Base-by-base conservation (phyloP, 768 basidiomycete genomes). In the Hygrophorus pudorinus region DNA sequence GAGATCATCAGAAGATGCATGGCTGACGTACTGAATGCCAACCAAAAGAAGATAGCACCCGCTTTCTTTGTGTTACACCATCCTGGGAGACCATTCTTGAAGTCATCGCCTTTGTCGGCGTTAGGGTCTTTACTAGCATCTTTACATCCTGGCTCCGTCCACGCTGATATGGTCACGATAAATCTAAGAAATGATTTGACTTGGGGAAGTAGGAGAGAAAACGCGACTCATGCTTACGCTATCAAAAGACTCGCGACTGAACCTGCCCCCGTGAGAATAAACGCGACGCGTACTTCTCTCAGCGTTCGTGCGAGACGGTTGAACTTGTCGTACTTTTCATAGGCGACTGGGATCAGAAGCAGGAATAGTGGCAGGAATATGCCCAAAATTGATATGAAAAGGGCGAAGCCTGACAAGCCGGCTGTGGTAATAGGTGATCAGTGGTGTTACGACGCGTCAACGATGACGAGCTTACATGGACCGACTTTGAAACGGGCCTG, bases 61-160 rank as follows among this genome's bases (percentile, higher is more conserved):
- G 92, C 92, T 54, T 89, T 91, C 66, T 96, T 97, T 5, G 92
- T 93, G 50, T 70, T 78, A 62, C 92, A 97, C 86, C 88, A 96
- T 0, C 85, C 78, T 3, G 72, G 63, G 2, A 97, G 67, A 14
- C 68, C 87, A 3, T 70, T 68, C 50, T 73, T 72, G 59, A 84
- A 97, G 46, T 70, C 75, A 24, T 72, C 66, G 14, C 85, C 81
- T 10, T 77, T 70, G 27, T 61, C 68, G 0, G 79, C 81, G 58
- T 90, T 72, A 3, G 92, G 93, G 53, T 96, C 92, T 3, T 85
- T 78, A 41, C 68, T 66, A 1, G 89, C 59, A 50, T 94, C 70
- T 62, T 94, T 94, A 68, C 92, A 97, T 0, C 92, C 92, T 1
- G 85, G 63, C 58, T 91, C 67, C 12, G 92, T 90, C 80, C 85